Conservation (phyloP, 73 alveolate genomes). For the Diophrys sp. region DNA sequence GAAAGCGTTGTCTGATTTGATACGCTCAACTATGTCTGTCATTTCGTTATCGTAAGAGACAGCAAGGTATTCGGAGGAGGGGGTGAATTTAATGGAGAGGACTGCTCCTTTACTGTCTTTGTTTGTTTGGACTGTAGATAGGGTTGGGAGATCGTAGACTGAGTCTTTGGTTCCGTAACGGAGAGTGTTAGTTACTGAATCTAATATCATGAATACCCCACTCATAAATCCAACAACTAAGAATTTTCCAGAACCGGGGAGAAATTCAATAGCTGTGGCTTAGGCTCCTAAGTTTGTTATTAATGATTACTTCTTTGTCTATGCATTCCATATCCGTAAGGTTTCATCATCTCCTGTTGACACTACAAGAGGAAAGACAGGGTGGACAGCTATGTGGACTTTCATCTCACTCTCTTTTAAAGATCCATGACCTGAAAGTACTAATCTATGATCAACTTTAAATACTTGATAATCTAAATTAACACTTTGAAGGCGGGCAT, state of each 20-base stretch:
- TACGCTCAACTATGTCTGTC: too few relatives aligned
- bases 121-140: constrained; percentile 36
- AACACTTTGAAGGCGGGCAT: too few relatives aligned
- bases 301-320: constrained; percentile 63
- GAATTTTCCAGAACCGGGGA: constrained; percentile 91
- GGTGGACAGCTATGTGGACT: constrained; percentile 59
- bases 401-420: constrained; percentile 49
- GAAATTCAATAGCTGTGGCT: constrained; percentile 79
- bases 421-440: constrained; percentile 46
- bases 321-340: constrained; percentile 81
- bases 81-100: constrained; percentile 59
- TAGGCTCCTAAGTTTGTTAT: constrained; percentile 78
- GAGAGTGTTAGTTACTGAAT: constrained; percentile 48
- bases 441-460: constrained; percentile 23
- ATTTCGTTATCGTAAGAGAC: constrained; percentile 70
- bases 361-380: constrained; percentile 68
- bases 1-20: too few relatives aligned
- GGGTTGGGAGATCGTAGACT: constrained; percentile 42
- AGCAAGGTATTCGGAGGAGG: constrained; percentile 75
- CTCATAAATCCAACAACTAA: constrained; percentile 83
- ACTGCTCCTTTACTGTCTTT: constrained; percentile 61
- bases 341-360: constrained; percentile 91
- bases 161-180: constrained; percentile 52
- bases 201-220: constrained; percentile 57
- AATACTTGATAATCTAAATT: too few relatives aligned